phyloP scores from a whole-genome alignment of 2,329 filamentous ascomycete genomes.

The Raffaelea arxii region DNA sequence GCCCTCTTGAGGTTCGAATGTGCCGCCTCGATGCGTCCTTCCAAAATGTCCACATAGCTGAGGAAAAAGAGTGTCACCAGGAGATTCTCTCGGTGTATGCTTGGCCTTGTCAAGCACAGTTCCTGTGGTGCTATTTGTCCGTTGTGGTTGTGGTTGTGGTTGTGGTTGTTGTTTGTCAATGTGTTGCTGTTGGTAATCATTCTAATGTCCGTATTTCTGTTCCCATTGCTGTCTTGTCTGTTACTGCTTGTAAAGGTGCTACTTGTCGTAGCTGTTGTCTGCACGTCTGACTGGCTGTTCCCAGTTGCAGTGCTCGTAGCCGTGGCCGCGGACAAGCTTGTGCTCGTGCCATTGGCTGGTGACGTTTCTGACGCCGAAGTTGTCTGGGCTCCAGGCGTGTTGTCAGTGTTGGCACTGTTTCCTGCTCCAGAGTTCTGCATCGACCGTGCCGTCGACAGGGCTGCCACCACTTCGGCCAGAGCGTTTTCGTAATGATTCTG shows the following conservation, averaged over 20 bases:
- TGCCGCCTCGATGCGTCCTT: conserved; percentile 31
- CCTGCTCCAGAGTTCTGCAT: too few relatives aligned
- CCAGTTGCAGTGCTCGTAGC: too few relatives aligned
- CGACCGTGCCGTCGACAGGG: conserved; percentile 7
- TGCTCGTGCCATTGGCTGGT: too few relatives aligned
- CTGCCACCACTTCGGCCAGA: conserved; percentile 20
- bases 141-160: too few relatives aligned
- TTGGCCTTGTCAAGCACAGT: conserved; percentile 20
- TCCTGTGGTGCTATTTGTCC: too few relatives aligned
- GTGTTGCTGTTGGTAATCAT: too few relatives aligned
- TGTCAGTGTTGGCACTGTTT: neutral
- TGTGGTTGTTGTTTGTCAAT: too few relatives aligned
- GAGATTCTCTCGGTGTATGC: conserved; percentile 27
- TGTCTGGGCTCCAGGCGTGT: too few relatives aligned
- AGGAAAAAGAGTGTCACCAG: conserved; percentile 43
- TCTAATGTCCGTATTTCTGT: too few relatives aligned
- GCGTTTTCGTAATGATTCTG: conserved; percentile 28
- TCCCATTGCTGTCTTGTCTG: too few relatives aligned
- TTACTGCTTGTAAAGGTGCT: neutral
- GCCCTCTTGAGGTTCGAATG: conserved; percentile 40
- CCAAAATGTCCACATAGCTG: conserved; percentile 41
- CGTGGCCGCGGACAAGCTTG: too few relatives aligned
- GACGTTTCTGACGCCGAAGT: neutral
- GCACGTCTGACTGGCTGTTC: too few relatives aligned
- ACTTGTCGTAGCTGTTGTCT: neutral